Conservation (phyloP, 352 stramenopile genomes). For the Albugo candida region DNA sequence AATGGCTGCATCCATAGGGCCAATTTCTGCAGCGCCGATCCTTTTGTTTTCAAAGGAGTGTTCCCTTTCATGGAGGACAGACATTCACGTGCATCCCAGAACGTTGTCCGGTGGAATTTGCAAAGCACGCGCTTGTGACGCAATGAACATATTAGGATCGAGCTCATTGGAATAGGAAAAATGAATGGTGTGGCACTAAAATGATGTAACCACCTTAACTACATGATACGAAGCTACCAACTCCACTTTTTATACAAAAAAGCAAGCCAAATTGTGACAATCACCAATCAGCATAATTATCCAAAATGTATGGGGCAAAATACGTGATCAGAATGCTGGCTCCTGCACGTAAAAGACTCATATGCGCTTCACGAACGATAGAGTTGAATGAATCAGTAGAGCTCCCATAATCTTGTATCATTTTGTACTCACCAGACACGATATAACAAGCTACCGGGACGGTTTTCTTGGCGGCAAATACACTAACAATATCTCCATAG, state of each 20-base stretch:
- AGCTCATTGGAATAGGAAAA: too few species aligned
- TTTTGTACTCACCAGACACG: slow-evolving; percentile 98
- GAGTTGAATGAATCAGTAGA: slow-evolving; percentile 61
- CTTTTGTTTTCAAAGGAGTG: slow-evolving; percentile 15
- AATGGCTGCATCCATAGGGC: slow-evolving; percentile 73
- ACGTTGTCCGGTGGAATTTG: too few species aligned
- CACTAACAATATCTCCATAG: slow-evolving; percentile 94
- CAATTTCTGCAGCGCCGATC: slow-evolving; percentile 52
- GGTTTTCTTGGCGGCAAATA: slow-evolving; percentile 80
- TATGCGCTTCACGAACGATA: slow-evolving; percentile 68
- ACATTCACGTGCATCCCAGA: too few species aligned
- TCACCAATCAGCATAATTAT: slow-evolving; percentile 65
- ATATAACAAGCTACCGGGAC: slow-evolving; percentile 97
- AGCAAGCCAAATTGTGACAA: not conserved
- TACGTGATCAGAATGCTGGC: slow-evolving; percentile 98
- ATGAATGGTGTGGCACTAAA: too few species aligned
- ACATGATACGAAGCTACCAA: too few species aligned
- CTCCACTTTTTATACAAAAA: too few species aligned
- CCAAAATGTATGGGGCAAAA: slow-evolving; percentile 83
- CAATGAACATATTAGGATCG: too few species aligned
- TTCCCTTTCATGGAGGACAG: not conserved
- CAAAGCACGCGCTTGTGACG: too few species aligned
- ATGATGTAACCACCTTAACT: too few species aligned
- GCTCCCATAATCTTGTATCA: slow-evolving; percentile 91
- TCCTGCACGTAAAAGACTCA: slow-evolving; percentile 78